Base-by-base conservation (phyloP, 306 rosid species). In the Ormosia emarginata region DNA sequence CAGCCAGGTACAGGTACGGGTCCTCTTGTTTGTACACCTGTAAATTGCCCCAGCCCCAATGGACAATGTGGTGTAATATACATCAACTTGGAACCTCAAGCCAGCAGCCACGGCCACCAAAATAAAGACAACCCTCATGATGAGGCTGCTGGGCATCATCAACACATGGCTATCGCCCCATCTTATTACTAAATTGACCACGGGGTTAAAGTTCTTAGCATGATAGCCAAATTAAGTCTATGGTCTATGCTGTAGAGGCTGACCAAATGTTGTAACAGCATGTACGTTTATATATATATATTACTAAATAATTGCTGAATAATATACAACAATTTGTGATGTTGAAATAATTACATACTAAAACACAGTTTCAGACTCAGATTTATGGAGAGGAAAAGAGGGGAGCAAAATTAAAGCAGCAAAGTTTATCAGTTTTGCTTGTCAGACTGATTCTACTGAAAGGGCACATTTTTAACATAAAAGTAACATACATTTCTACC, bases 21-120 rank as follows among this genome's bases (percentile, higher is more conserved):
- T 78, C 75, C 72, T 10, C 50, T 79, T 17, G 39, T 47, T 36
- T 83, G 78, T 78, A 71, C 64, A 41, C 85, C 74, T 1, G 8
- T 80, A 3, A 9, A 65, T 17, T 80, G 87, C 50, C 63, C 64
- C n/a, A 71, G 57, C 58, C 49, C 46, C 18, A 57, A 12, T 68
- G 71, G 62, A 39, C 43, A 12, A 1, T 82, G 82, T 74, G 74
- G 40, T 2, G 61, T 70, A 1, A 49, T 33, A 52, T 57, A 64
- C 53, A 49, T 43, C 47, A 61, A 61, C 33, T 39, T 43, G n/a
- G 49, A 39, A 43, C 8, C 82, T 59, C 39, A 17, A 70, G 11
- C 49, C 13, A 12, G 9, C 4, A 52, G n/a, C 43, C 18, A 17
- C 0, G 3, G 2, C 4, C 40, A 32, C 62, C 70, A 46, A 75